These are phyloP conservation scores for Suhomyces choctaworum DNA, from an alignment of 1,139 yeast species.

Conservation along the genomic window DNA sequence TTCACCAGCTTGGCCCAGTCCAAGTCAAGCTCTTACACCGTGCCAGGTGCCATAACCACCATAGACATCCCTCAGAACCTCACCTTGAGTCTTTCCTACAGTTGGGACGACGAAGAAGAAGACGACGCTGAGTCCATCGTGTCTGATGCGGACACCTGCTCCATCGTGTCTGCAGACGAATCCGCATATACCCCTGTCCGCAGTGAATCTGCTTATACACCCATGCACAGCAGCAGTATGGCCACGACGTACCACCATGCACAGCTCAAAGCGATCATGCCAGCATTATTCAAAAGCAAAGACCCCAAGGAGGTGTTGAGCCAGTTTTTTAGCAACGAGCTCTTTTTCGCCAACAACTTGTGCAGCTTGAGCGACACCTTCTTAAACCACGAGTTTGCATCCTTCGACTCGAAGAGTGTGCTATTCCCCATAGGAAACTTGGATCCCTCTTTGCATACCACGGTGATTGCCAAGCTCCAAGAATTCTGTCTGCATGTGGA, in stretches of 20 bases:
- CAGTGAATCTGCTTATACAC: not conserved
- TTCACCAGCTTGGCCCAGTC: not conserved
- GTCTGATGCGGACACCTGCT: slow-evolving; percentile 10
- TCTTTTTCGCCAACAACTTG: slow-evolving; percentile 19
- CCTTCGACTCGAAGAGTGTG: slow-evolving; percentile 11
- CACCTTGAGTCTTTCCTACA: slow-evolving; percentile 11
- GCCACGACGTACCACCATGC: not conserved
- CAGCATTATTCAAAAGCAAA: slow-evolving; percentile 16
- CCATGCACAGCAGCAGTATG: not conserved
- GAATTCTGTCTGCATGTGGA: slow-evolving; percentile 8
- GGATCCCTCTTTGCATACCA: slow-evolving; percentile 5
- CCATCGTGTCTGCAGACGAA: not conserved
- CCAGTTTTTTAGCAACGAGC: slow-evolving; percentile 19
- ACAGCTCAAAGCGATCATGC: slow-evolving; percentile 12
- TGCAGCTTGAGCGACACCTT: slow-evolving; percentile 17
- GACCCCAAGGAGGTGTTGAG: slow-evolving; percentile 10
- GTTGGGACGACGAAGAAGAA: slow-evolving; percentile 15
- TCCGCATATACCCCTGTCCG: not conserved
- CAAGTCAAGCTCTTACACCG: slow-evolving; percentile 1
- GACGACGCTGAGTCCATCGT: slow-evolving; percentile 13
- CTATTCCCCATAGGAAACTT: slow-evolving; percentile 10
- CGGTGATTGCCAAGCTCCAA: slow-evolving; percentile 7
- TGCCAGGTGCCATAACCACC: slow-evolving; percentile 7
- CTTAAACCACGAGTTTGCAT: slow-evolving; percentile 13
- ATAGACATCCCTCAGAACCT: slow-evolving; percentile 7